Percentiles rank a stretch among this genome's conserved stretches.
Conservation (phyloP, 1,139 yeast species). For the Blastobotrys illinoisensis region DNA sequence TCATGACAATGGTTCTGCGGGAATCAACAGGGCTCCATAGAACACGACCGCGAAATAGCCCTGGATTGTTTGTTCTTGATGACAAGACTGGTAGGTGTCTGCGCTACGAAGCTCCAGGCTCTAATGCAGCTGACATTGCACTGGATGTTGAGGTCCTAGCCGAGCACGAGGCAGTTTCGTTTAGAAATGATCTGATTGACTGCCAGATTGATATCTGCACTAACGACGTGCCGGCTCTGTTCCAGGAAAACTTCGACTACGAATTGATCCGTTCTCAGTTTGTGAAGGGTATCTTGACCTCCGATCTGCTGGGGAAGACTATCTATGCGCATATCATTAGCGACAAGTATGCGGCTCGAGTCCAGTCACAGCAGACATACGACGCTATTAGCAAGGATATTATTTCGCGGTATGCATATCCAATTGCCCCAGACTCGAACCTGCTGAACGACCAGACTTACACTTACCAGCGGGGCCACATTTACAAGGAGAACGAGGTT, state of each 20-base stretch:
- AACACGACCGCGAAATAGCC: slow-evolving; percentile 60
- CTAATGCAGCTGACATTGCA: slow-evolving; percentile 39
- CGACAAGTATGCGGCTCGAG: slow-evolving; percentile 86
- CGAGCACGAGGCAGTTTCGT: slow-evolving; percentile 66
- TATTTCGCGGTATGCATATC: slow-evolving; percentile 87
- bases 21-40: slow-evolving; percentile 84
- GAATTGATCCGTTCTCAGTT: slow-evolving; percentile 82
- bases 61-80: slow-evolving; percentile 81
- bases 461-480: slow-evolving; percentile 73
- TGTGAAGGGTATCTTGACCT: slow-evolving; percentile 82
- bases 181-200: slow-evolving; percentile 90
- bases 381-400: slow-evolving; percentile 90
- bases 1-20: slow-evolving; percentile 87
- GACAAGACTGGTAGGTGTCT: slow-evolving; percentile 68
- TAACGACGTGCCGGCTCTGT: slow-evolving; percentile 89
- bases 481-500: slow-evolving; percentile 77
- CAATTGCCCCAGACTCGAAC: slow-evolving; percentile 84
- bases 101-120: slow-evolving; percentile 57
- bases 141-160: slow-evolving; percentile 83
- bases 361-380: slow-evolving; percentile 88
- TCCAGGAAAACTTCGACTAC: slow-evolving; percentile 94
- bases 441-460: slow-evolving; percentile 65
- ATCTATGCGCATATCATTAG: slow-evolving; percentile 78
- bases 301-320: slow-evolving; percentile 85
- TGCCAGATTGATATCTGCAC: slow-evolving; percentile 95